Percentiles rank a stretch among this genome's conserved stretches.
phyloP scores from a whole-genome alignment of 257 asterid species.

The Capsicum rhomboideum region DNA sequence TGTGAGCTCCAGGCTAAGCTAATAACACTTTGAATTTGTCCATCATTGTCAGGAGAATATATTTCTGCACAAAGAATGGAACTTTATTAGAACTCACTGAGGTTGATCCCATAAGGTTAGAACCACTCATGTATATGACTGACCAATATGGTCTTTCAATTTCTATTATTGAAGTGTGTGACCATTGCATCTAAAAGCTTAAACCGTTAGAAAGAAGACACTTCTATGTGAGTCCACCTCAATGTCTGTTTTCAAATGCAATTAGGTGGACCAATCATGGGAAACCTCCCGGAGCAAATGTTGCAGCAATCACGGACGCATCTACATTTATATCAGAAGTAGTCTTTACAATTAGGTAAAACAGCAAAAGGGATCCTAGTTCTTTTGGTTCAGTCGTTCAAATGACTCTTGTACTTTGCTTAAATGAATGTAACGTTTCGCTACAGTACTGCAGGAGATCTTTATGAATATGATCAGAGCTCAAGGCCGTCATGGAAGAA shows the following conservation, averaged over 20 bases:
- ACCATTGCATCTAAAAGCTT: neutral
- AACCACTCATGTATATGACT: neutral
- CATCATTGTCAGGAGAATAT: slow-evolving; percentile 50
- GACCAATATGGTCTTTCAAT: neutral
- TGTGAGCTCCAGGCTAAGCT: slow-evolving; percentile 5
- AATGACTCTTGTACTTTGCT: neutral
- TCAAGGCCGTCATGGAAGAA: slow-evolving; percentile 91
- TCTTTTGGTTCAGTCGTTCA: neutral
- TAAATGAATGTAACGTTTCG: slow-evolving; percentile 10
- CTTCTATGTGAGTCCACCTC: neutral
- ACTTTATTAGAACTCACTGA: slow-evolving; percentile 45
- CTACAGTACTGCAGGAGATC: slow-evolving; percentile 74
- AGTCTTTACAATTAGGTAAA: slow-evolving; percentile 63
- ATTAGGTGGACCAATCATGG: slow-evolving; percentile 80
- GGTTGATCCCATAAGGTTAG: slow-evolving; percentile 62
- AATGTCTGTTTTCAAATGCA: neutral
- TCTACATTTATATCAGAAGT: slow-evolving; percentile 35
- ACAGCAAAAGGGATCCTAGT: neutral
- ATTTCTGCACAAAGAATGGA: slow-evolving; percentile 60
- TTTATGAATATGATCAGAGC: slow-evolving; percentile 59
- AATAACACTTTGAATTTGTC: slow-evolving; percentile 21
- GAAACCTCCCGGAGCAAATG: slow-evolving; percentile 70
- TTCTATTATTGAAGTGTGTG: neutral
- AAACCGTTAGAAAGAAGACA: neutral
- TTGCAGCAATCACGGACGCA: slow-evolving; percentile 56